phyloP scores from a whole-genome alignment of 805 yeast genomes.

The Yarrowia divulgata region DNA sequence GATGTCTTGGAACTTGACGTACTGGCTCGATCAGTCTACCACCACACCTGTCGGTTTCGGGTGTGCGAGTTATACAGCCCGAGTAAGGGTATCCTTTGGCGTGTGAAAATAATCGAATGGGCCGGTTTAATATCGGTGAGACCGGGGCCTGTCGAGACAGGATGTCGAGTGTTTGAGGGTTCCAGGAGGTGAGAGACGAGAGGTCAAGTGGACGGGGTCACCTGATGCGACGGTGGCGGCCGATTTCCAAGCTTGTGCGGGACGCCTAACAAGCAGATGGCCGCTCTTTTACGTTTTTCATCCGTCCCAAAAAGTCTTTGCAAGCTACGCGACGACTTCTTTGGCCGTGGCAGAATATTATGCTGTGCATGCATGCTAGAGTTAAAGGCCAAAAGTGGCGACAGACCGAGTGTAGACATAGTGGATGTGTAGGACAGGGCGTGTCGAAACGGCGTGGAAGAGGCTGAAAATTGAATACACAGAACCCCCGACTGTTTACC shows the following conservation, averaged over 20 bases:
- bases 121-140: neutral
- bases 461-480: too few species aligned
- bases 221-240: neutral
- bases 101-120: neutral
- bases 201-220: neutral
- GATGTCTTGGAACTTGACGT: neutral
- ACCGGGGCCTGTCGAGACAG: neutral
- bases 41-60: neutral
- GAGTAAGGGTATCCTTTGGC: neutral
- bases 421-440: too few species aligned
- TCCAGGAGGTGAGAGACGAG: neutral
- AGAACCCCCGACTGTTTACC: too few species aligned
- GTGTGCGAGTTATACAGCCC: neutral
- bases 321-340: neutral
- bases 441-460: too few species aligned
- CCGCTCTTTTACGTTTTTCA: neutral
- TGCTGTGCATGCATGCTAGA: neutral
- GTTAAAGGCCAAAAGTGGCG: neutral
- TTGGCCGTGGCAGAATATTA: neutral
- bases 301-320: neutral
- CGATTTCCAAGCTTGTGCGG: neutral
- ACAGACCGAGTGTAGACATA: too few species aligned
- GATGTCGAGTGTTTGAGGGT: neutral
- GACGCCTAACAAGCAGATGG: neutral
- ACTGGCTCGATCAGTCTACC: too few species aligned